Conservation (phyloP, 306 rosid genomes). For the Neltuma alba region DNA sequence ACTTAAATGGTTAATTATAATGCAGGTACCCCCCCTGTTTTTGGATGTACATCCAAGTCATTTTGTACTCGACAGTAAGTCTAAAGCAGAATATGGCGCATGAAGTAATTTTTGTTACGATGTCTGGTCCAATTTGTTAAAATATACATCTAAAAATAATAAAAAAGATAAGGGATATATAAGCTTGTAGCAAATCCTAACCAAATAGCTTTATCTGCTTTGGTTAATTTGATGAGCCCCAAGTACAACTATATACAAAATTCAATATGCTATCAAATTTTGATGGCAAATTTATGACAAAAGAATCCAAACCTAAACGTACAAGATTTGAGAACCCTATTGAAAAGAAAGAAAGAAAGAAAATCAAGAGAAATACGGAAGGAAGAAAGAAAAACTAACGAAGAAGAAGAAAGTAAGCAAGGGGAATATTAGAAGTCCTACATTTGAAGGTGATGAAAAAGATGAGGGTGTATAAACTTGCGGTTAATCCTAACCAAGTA, state of each 20-base stretch:
- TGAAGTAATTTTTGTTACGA: constrained; percentile 25
- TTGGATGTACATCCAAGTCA: constrained; percentile 86
- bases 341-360: not conserved
- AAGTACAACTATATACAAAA: not conserved
- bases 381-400: not conserved
- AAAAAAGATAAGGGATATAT: not conserved
- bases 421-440: not conserved
- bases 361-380: not conserved
- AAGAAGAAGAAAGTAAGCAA: not conserved
- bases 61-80: constrained; percentile 94
- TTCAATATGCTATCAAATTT: not conserved
- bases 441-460: not conserved
- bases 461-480: not conserved
- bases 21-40: constrained; percentile 97
- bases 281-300: not conserved
- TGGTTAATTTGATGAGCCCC: no score
- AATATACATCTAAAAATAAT: not conserved
- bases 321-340: not conserved
- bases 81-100: constrained; percentile 64
- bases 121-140: not conserved
- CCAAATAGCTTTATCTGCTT: no score
- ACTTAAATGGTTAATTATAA: constrained; percentile 33
- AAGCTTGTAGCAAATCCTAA: not conserved
- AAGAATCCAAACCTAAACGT: not conserved
- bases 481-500: not conserved